Evolutionary conservation across 2,329 filamentous ascomycete species (phyloP), one percentile per base, ranked within the genome.

Genomic region (Cladosporium phlei): DNA sequence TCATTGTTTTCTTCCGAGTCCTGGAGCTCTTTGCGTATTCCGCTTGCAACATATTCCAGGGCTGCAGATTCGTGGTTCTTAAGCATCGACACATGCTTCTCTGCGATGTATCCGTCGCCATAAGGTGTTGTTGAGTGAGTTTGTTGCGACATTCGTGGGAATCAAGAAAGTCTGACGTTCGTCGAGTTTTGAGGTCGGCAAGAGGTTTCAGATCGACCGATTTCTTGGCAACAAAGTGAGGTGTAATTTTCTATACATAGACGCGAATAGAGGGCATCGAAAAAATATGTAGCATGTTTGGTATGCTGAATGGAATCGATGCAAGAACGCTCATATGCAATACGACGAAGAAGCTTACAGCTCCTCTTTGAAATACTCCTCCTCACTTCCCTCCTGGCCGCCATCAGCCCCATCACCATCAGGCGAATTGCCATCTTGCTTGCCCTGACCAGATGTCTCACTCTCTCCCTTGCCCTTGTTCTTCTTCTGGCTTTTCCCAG

Each of bases 361-460:
- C 35, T 61, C 59, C 27, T 60, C 56, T 29, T 53, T 54, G 39
- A 47, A 60, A 24, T 55, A 58, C 38, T 61, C 59, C 48, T 69
- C 67, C 48, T 70, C 61, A 47, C 65, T 69, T 2, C 67, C 67
- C 34, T 66, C 25, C 29, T 54, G 28, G 61, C 19, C 22, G 29
- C 21, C 14, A 19, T 27, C 17, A 21, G 10, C 28, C 12, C n/a
- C 28, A 30, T 14, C 12, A 30, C 28, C 21, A 8, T 6, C 29
- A 16, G 19, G 6, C 17, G 11, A 16, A 14, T 5, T 28, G 14
- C 7, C 44, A 19, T 38, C 47, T 17, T 38, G 14, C 17, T 75
- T 72, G 4, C 9, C 30, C 3, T 59, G 72, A 76, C 52, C 75
- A 63, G 20, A 11, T 59, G 78, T 73, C 52, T 78, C 65, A 47